phyloP scores from a whole-genome alignment of 2,329 filamentous ascomycete genomes.

The Rachicladosporium sp. region DNA sequence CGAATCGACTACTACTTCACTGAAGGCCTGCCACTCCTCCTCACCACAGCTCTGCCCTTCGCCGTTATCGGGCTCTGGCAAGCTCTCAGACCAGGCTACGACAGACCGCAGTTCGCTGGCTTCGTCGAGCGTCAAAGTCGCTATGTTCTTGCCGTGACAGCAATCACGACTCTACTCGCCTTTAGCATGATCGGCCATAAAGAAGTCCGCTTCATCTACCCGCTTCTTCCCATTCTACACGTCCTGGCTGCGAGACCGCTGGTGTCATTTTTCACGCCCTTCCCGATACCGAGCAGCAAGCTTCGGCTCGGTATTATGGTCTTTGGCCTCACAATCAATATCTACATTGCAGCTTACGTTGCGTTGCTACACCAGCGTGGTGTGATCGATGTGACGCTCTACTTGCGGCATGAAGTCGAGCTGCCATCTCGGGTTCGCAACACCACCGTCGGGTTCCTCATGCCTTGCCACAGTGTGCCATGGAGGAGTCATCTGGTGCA shows the following conservation, averaged over 20 bases:
- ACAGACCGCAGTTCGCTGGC: constrained; percentile 13
- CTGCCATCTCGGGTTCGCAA: constrained; percentile 22
- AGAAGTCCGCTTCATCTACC: constrained; percentile 94
- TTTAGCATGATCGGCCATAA: constrained; percentile 84
- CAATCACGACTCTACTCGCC: constrained; percentile 46
- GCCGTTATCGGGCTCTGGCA: constrained; percentile 51
- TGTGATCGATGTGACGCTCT: constrained; percentile 59
- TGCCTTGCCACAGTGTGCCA: constrained; percentile 91
- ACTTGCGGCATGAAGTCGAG: constrained; percentile 64
- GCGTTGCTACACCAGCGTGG: constrained; percentile 70
- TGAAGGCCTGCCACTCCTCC: constrained; percentile 76
- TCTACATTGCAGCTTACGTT: constrained; percentile 60
- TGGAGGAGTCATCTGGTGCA: constrained; percentile 84
- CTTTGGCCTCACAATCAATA: constrained; percentile 50
- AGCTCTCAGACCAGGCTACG: constrained; percentile 18
- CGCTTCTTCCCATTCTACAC: constrained; percentile 76
- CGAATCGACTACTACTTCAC: constrained; percentile 87
- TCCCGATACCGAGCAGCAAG: constrained; percentile 15
- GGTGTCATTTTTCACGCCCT: constrained; percentile 48
- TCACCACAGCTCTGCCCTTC: constrained; percentile 75
- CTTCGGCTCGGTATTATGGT: constrained; percentile 41
- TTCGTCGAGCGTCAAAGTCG: constrained; percentile 9
- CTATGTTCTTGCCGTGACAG: constrained; percentile 42
- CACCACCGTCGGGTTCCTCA: constrained; percentile 63
- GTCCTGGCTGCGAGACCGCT: constrained; percentile 61